Evolutionary conservation across 2,329 filamentous ascomycete species (phyloP), one percentile per base, ranked within the genome.

Genomic region (Neopestalotiopsis sp.): DNA sequence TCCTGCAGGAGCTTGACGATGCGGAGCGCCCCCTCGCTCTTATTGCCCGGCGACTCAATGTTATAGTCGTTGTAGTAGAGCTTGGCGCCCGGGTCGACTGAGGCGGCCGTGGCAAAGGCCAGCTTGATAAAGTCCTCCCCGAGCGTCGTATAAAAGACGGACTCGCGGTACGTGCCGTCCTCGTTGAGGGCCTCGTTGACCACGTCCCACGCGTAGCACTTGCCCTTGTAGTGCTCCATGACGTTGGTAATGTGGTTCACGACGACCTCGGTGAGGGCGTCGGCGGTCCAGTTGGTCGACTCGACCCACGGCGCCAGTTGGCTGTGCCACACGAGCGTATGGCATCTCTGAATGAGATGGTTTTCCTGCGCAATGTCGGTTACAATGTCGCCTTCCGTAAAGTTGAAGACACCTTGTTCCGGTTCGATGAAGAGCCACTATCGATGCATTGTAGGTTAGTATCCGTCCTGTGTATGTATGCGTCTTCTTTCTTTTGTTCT

Each of bases 11-110:
- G 72, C 67, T 74, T 74, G 42, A 84, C 78, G 30, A 84, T 76
- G 30, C 74, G 77, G 14, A 78, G 69, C 1, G 76, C 78, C 4
- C 76, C 78, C 4, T 77, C 77, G 30, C 75, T 75, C 74, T 84
- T 84, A 32, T 76, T 71, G n/a, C 77, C 74, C 2, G 78, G 73
- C 20, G 69, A 67, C 75, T 88, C 86, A 68, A 86, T 82, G 76
- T 88, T 85, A 78, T 89, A 90, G 76, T 90, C 87, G 76, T 90
- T 90, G 79, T 88, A 88, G 75, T 88, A 90, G 6, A 90, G 78
- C 77, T 86, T 88, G 14, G 85, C 84, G 0, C 75, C 74, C 0
- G 84, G 84, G 64, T 85, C 84, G 0, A 83, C 84, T 49, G 83
- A 80, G 10, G 84, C 81, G 1, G 86, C 84, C 4, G 83, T 82